Conservation (phyloP, 2,329 filamentous ascomycete genomes). For the Pseudogymnoascus sp. region DNA sequence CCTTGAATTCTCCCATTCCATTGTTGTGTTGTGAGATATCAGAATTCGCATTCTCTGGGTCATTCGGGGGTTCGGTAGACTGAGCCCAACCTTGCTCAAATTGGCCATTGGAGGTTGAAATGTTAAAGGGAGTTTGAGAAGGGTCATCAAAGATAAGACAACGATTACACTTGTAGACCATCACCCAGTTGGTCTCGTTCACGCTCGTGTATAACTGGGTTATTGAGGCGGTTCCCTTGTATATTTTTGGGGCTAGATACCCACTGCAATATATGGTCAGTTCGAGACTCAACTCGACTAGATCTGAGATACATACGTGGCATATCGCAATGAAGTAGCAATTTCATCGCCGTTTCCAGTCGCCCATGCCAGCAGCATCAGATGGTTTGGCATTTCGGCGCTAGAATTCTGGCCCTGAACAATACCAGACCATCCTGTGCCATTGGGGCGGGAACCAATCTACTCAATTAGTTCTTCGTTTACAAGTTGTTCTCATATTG, state of each 20-base stretch:
- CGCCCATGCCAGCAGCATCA: conserved; percentile 49
- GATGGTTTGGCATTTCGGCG: conserved; percentile 44
- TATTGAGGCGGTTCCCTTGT: conserved; percentile 53
- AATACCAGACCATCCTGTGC: conserved; percentile 50
- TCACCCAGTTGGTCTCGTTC: conserved; percentile 48
- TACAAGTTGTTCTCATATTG: not conserved
- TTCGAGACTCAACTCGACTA: not conserved
- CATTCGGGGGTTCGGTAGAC: conserved; percentile 32
- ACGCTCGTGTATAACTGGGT: conserved; percentile 51
- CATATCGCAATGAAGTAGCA: conserved; percentile 49
- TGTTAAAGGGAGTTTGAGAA: conserved; percentile 33
- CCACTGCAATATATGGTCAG: conserved; percentile 30
- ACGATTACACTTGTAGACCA: conserved; percentile 57
- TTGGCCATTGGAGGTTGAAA: conserved; percentile 36
- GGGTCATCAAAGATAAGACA: conserved; percentile 47
- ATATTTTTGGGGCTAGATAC: conserved; percentile 50
- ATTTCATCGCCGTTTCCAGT: conserved; percentile 42
- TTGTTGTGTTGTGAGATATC: conserved; percentile 47
- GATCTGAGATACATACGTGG: conserved; percentile 28
- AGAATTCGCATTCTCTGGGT: conserved; percentile 37
- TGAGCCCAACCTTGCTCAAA: conserved; percentile 50
- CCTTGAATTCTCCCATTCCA: conserved; percentile 45
- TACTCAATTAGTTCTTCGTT: conserved; percentile 9
- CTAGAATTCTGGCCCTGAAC: conserved; percentile 39
- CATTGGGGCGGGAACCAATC: conserved; percentile 37